These are phyloP conservation scores for Diplosphaera chodatii DNA, from an alignment of 139 green algal genomes.

Conservation along the genomic window DNA sequence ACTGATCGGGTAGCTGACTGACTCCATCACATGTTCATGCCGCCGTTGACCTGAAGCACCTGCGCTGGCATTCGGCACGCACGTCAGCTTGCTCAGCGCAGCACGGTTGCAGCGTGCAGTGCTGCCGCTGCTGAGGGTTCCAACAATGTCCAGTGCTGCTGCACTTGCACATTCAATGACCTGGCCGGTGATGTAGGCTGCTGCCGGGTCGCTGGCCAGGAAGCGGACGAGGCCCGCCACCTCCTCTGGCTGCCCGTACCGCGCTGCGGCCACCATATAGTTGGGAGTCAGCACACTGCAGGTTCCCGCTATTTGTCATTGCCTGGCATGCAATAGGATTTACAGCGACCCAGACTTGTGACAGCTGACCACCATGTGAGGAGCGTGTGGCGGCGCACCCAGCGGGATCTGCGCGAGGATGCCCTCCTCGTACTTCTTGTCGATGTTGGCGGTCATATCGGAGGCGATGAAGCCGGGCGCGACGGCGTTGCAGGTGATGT, in stretches of 20 bases:
- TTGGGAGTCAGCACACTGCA: neutral
- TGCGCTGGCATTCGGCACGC: neutral
- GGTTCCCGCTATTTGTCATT: neutral
- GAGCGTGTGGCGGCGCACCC: conserved; percentile 31
- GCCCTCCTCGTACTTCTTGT: conserved; percentile 82
- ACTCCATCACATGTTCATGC: neutral
- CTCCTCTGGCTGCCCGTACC: conserved; percentile 83
- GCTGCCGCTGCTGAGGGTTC: too few relatives aligned
- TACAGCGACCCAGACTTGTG: too few relatives aligned
- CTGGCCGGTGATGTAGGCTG: conserved; percentile 97
- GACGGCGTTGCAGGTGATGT: conserved; percentile 80
- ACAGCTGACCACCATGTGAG: neutral
- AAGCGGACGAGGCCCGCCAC: conserved; percentile 84
- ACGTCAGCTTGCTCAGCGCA: too few relatives aligned
- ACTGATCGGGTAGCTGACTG: too few relatives aligned
- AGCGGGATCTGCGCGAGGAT: conserved; percentile 82
- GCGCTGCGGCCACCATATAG: conserved; percentile 27
- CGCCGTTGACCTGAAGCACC: neutral
- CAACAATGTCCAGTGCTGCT: too few relatives aligned
- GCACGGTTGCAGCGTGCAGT: too few relatives aligned
- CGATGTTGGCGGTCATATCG: conserved; percentile 78
- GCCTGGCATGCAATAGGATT: too few relatives aligned
- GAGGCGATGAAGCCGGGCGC: conserved; percentile 87
- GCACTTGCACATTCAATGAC: conserved; percentile 5
- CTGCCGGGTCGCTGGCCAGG: conserved; percentile 85